Evolutionary conservation across 306 rosid genomes (phyloP).

Genomic region (Sechiopsis laciniata): DNA sequence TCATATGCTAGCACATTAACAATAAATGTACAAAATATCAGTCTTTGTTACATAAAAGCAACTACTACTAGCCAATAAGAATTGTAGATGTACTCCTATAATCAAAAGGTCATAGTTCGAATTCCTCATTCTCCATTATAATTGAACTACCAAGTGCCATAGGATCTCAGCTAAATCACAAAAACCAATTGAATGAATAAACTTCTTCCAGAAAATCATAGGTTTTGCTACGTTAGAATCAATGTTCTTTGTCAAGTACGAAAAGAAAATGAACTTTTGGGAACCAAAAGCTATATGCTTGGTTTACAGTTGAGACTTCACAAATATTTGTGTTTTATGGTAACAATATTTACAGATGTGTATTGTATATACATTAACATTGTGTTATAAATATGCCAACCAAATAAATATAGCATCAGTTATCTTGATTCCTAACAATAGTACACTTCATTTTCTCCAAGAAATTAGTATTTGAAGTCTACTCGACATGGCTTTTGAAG

Average conservation of each 20-base stretch:
- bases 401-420: not conserved
- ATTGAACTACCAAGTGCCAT: no score
- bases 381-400: not conserved
- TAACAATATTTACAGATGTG: slow-evolving; percentile 16
- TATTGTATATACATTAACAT: not conserved
- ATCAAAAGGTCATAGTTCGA: no score
- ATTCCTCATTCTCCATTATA: no score
- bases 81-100: no score
- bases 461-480: slow-evolving; percentile 7
- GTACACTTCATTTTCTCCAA: not conserved
- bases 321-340: not conserved
- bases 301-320: not conserved
- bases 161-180: not conserved
- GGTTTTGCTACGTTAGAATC: not conserved
- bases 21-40: no score
- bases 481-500: slow-evolving; percentile 25
- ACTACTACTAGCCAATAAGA: no score
- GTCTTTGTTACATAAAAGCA: no score
- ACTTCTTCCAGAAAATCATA: not conserved
- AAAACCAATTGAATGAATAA: not conserved
- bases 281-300: not conserved
- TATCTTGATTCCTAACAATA: not conserved
- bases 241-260: not conserved
- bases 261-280: not conserved
- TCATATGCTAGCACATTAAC: no score